Percentiles rank a stretch among this genome's conserved stretches.
Conservation (phyloP, 805 yeast species). For the Wickerhamiella azyma region DNA sequence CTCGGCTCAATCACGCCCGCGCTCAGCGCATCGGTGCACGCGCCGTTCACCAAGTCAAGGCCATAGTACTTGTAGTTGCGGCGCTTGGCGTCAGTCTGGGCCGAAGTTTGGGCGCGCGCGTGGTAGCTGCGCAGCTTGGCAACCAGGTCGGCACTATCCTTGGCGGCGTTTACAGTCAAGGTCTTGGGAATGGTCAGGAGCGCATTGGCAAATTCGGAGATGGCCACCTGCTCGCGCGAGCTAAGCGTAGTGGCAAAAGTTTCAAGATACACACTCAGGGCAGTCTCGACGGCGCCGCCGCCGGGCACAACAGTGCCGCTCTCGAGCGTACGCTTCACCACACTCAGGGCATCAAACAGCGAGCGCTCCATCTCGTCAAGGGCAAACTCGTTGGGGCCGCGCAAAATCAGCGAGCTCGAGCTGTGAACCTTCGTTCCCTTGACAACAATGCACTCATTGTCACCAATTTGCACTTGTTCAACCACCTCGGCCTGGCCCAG, state of each 20-base stretch:
- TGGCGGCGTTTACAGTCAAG: constrained; percentile 92
- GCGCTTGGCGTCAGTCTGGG: constrained; percentile 70
- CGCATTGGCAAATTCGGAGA: constrained; percentile 91
- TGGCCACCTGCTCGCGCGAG: constrained; percentile 92
- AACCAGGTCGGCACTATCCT: constrained; percentile 86
- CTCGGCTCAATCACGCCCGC: constrained; percentile 95
- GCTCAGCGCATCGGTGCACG: constrained; percentile 69
- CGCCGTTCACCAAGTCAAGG: constrained; percentile 79
- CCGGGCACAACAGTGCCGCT: constrained; percentile 94
- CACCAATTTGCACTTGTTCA: constrained; percentile 77
- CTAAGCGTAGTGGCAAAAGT: constrained; percentile 97
- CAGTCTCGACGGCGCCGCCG: constrained; percentile 98
- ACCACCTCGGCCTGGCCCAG: constrained; percentile 88
- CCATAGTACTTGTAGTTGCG: constrained; percentile 85
- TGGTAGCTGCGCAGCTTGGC: constrained; percentile 94
- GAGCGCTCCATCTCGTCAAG: constrained; percentile 98
- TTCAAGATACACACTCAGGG: constrained; percentile 85
- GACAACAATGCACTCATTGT: constrained; percentile 90
- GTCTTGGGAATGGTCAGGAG: constrained; percentile 90
- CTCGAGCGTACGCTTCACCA: constrained; percentile 90
- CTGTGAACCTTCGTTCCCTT: constrained; percentile 87
- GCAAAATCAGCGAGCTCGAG: constrained; percentile 75
- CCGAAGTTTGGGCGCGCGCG: constrained; percentile 82
- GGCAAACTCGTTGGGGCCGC: constrained; percentile 90
- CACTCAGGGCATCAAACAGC: constrained; percentile 83